Conservation (phyloP, 1,284 basidiomycete species). For the Crepidotus sp. region DNA sequence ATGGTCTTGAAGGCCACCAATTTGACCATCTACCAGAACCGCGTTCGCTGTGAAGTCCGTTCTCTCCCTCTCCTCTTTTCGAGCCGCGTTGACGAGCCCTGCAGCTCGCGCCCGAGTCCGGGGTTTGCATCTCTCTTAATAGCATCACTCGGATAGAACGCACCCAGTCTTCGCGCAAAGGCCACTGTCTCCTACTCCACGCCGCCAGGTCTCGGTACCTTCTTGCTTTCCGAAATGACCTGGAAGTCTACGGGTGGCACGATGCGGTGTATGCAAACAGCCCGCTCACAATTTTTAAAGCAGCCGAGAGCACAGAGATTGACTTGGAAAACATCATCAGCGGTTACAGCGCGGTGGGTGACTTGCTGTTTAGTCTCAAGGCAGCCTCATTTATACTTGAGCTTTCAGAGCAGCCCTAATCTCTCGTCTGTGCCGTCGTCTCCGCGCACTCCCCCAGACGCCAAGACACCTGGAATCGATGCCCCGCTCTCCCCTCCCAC, state of each 20-base stretch:
- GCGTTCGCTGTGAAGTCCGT: conserved; percentile 6
- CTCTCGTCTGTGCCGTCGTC: conserved; percentile 8
- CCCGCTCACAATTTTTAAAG: conserved; percentile 14
- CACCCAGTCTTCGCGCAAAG: conserved; percentile 10
- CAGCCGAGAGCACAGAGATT: conserved; percentile 4
- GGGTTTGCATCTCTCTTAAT: conserved; percentile 8
- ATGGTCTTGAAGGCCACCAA: conserved; percentile 17
- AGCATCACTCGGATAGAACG: conserved; percentile 13
- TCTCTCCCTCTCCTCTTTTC: neutral
- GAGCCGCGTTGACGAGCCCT: neutral
- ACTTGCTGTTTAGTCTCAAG: neutral
- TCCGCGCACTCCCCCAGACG: neutral
- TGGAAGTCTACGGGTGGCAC: conserved; percentile 14
- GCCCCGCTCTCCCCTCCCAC: neutral
- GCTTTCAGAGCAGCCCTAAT: conserved; percentile 7
- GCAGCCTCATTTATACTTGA: neutral
- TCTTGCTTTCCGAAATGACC: conserved; percentile 7
- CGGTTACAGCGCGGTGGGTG: conserved; percentile 8
- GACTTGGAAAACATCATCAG: conserved; percentile 15
- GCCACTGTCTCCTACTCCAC: conserved; percentile 11
- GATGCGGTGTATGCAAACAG: conserved; percentile 10
- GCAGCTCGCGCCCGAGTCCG: conserved; percentile 5
- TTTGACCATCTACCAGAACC: conserved; percentile 17
- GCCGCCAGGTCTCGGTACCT: conserved; percentile 3
- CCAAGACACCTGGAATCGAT: neutral